These are phyloP conservation scores for Chlorophyllum brunneum DNA, from an alignment of 768 basidiomycete genomes.

Conservation along the genomic window DNA sequence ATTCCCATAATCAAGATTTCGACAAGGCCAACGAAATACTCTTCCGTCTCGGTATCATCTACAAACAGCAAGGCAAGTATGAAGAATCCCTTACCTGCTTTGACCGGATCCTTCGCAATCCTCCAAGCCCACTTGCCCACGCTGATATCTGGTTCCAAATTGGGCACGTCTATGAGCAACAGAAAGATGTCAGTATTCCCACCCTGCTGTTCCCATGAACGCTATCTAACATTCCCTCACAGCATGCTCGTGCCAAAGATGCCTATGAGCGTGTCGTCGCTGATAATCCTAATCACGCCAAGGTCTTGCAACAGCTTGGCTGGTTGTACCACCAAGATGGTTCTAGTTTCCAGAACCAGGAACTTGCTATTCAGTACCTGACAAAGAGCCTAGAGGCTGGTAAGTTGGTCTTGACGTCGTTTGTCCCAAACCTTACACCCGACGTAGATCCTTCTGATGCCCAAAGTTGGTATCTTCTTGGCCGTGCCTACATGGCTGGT, in stretches of 20 bases:
- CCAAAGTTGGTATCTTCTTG: conserved; percentile 98
- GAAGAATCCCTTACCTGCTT: conserved; percentile 87
- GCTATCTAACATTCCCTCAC: conserved; percentile 17
- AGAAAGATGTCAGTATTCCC: conserved; percentile 71
- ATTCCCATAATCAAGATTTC: conserved; percentile 59
- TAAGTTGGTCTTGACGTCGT: conserved; percentile 32
- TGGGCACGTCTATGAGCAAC: conserved; percentile 96
- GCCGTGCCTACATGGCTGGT: conserved; percentile 97
- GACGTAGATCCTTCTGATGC: conserved; percentile 84
- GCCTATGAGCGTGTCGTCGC: conserved; percentile 94
- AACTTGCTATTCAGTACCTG: conserved; percentile 88
- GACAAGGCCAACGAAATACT: conserved; percentile 99
- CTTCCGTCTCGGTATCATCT: conserved; percentile 97
- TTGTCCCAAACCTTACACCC: conserved; percentile 10
- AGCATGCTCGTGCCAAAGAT: conserved; percentile 89
- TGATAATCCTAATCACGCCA: conserved; percentile 92
- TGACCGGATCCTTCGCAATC: conserved; percentile 93
- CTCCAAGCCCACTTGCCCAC: conserved; percentile 92
- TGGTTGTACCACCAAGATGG: conserved; percentile 97
- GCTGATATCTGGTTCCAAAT: conserved; percentile 99
- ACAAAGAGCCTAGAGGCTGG: conserved; percentile 96
- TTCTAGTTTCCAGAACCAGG: conserved; percentile 93
- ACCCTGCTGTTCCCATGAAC: conserved; percentile 9
- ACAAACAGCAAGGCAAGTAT: conserved; percentile 98
- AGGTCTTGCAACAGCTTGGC: conserved; percentile 96